Evolutionary conservation across 176 grass and related monocot genomes (phyloP).

Genomic region (Eleusine indica): DNA sequence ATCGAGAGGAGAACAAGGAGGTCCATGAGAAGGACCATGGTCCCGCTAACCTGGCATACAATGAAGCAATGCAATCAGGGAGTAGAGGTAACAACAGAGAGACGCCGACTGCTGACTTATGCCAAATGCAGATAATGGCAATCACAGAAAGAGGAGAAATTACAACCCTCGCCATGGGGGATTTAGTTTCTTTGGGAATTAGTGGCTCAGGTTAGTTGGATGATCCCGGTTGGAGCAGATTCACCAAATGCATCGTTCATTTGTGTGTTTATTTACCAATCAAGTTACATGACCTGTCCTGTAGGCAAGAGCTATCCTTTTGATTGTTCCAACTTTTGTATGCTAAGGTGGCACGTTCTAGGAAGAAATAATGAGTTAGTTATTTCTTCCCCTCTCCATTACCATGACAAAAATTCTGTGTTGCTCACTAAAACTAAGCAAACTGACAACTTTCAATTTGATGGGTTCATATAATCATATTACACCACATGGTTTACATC

Average conservation of each 20-base stretch:
- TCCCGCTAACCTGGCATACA: too few species aligned
- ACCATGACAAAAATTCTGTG: too few species aligned
- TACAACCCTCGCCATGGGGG: neutral
- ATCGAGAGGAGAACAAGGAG: too few species aligned
- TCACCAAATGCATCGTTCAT: neutral
- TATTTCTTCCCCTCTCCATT: too few species aligned
- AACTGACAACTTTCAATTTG: neutral
- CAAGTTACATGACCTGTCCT: neutral
- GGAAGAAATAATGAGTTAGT: neutral
- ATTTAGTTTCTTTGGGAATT: constrained; percentile 8
- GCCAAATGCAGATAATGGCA: too few species aligned
- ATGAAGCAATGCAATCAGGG: too few species aligned
- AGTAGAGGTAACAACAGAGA: too few species aligned
- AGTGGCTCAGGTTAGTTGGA: neutral
- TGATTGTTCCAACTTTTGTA: neutral
- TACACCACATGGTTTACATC: neutral
- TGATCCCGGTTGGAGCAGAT: neutral
- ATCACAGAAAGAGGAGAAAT: neutral
- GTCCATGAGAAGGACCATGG: too few species aligned
- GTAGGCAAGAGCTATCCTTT: neutral
- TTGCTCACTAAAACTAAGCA: neutral
- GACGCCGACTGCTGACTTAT: too few species aligned
- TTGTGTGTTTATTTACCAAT: neutral
- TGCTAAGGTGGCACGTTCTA: neutral
- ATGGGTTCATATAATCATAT: neutral